Evolutionary conservation across 352 stramenopile species (phyloP), one percentile per base, ranked within the genome.

Genomic region (Phytophthora gonapodyides): DNA sequence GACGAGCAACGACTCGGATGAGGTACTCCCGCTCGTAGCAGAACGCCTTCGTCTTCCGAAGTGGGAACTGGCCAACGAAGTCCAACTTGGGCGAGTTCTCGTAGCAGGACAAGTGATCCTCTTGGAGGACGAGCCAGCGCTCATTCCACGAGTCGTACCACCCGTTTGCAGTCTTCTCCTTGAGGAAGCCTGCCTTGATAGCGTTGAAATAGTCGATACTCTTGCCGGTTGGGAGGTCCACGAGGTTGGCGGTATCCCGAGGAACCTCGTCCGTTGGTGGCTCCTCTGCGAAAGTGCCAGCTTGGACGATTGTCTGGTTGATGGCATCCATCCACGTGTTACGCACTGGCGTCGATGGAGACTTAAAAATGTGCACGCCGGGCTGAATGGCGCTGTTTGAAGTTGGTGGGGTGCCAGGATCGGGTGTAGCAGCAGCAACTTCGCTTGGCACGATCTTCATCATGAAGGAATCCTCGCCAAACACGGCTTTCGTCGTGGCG

Each of bases 131-230:
- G 33, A 95, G 67, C 86, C 86, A 95, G 4, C 84, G 77, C 37
- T 81, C 89, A 42, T 80, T 87, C 81, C 83, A 91, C 40, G 81
- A 84, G 71, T 95, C 86, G 31, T 93, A 93, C 82, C 84, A 95
- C 0, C 80, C 82, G 30, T 91, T 93, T 1, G 68, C 71, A 0
- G 76, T 74, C n/a, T 86, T 90, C 45, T 93, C 84, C 33, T 91
- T 78, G 8, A 91, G 43, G 31, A 90, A 89, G 0, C 85, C 81
- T 2, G 75, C 73, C 48, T 91, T 93, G 15, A 89, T 72, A 1
- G 86, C 82, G 11, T 85, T 87, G 46, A 95, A 95, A 51, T 89
- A 95, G 59, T 93, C 84, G 7, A 95, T 66, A 33, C 72, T 82
- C 21, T 82, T 75, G 15, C 84, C 86, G 10, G 69, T 61, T 31